These are phyloP conservation scores for Brachypodium distachyon DNA, from an alignment of 202 grass and related monocot genomes.

Conservation along the genomic window DNA sequence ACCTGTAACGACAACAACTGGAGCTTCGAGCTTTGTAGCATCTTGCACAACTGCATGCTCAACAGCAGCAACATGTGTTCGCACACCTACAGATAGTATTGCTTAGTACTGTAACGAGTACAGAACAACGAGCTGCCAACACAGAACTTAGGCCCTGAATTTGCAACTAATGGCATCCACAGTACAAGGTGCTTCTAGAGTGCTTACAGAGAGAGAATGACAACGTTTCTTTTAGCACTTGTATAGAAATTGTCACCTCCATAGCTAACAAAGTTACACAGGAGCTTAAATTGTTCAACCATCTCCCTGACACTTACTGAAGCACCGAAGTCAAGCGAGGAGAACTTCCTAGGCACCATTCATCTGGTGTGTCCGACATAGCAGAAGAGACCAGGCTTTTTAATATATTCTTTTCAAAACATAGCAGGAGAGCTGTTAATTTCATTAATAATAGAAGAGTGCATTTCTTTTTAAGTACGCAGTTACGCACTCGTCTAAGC, in stretches of 20 bases:
- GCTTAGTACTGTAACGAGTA: background rate
- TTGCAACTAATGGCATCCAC: background rate
- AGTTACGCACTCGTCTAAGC: background rate
- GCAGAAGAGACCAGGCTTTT: background rate
- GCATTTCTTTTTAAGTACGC: background rate
- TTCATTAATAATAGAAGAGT: too few species aligned
- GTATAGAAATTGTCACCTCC: background rate
- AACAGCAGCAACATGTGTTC: conserved; percentile 57
- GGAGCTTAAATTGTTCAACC: background rate
- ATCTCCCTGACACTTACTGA: background rate
- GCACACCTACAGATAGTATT: conserved; percentile 38
- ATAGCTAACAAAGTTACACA: background rate
- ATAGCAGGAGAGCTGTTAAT: too few species aligned
- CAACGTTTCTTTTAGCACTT: background rate
- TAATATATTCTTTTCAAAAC: too few species aligned
- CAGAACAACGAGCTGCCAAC: background rate
- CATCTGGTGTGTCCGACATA: background rate
- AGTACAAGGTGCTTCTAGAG: background rate
- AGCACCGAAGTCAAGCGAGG: background rate
- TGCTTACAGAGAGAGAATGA: background rate
- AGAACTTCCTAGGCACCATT: background rate
- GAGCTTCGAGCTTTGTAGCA: conserved; percentile 48
- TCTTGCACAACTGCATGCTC: conserved; percentile 32
- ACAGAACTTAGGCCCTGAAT: background rate
- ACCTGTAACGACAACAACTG: conserved; percentile 77